Evolutionary conservation across 106 monocot genomes (phyloP), one percentile per base, ranked within the genome.

Genomic region (Dioscorea alata): DNA sequence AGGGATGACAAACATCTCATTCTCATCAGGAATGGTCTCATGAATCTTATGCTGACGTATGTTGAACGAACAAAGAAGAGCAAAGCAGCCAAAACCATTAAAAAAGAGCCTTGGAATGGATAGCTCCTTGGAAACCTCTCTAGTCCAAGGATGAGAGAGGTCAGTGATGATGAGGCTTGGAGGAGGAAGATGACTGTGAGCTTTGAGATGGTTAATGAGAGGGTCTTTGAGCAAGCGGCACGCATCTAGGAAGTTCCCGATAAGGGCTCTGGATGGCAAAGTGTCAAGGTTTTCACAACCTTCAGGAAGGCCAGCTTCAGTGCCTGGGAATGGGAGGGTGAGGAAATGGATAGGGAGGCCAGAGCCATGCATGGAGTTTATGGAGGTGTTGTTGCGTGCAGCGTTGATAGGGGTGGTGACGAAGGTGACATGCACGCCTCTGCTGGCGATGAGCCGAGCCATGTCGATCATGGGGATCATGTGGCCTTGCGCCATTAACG

Each of bases 391-490:
- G 67, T 73, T 63, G 0, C 86, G 71, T 17, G 71, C 33, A 23
- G 74, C 74, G 66, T 86, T 90, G 14, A 76, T 33, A 0, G 74
- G 90, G 8, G 90, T 86, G 57, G 77, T 86, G 66, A 90, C 52
- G 75, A 90, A 8, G 72, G 60, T 83, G 63, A 80, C 82, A 1
- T 6, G 71, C 19, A 70, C 80, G 33, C 90, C 83, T 14, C 82
- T 77, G 13, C 51, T 33, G 19, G 90, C 77, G 25, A 90, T 75
- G 22, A 83, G 74, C 4, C 77, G 65, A n/a, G 73, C 86, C 6
- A 85, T 28, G 77, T 86, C 90, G 12, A 76, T 42, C 77, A 82
- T 78, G 64, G 85, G 90, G 63, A 90, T 90, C 59, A 81, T 80
- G 76, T 86, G 90, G 69, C 85, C 85, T 66, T 77, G 89, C 23